Evolutionary conservation across 805 yeast genomes (phyloP).

Genomic region (Ogataea nitratoaversa): DNA sequence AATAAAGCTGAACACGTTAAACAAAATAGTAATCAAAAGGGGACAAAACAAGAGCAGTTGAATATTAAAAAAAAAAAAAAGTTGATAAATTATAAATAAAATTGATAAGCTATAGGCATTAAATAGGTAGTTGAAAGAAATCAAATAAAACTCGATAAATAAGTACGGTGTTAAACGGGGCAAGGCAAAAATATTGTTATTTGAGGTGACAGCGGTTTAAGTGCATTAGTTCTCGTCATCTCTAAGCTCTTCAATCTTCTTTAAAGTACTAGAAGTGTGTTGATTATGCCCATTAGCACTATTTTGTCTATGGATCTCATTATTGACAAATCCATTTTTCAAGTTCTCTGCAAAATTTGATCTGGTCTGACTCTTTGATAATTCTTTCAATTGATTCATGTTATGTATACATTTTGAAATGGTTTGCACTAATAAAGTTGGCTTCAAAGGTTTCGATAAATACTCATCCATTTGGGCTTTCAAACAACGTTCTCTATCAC

Average conservation of each 20-base stretch:
- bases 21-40: not conserved
- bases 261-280: not conserved
- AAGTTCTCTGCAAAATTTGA: slow-evolving; percentile 39
- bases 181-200: too few relatives aligned
- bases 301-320: slow-evolving; percentile 9
- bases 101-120: not conserved
- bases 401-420: slow-evolving; percentile 79
- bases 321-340: slow-evolving; percentile 20
- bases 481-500: slow-evolving; percentile 81
- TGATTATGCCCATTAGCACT: not conserved
- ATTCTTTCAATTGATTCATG: slow-evolving; percentile 56
- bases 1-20: not conserved
- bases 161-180: too few relatives aligned
- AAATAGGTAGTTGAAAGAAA: too few relatives aligned
- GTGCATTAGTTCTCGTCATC: slow-evolving; percentile 2
- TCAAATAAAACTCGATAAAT: too few relatives aligned
- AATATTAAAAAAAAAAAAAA: too few relatives aligned
- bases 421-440: slow-evolving; percentile 76
- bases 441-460: slow-evolving; percentile 82
- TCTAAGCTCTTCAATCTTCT: slow-evolving; percentile 12
- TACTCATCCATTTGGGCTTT: slow-evolving; percentile 93
- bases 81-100: not conserved
- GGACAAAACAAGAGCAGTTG: not conserved
- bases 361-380: slow-evolving; percentile 41
- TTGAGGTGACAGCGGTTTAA: too few relatives aligned